Evolutionary conservation across 164 flowering plant genomes (phyloP).

Genomic region (Berberis vulgaris): DNA sequence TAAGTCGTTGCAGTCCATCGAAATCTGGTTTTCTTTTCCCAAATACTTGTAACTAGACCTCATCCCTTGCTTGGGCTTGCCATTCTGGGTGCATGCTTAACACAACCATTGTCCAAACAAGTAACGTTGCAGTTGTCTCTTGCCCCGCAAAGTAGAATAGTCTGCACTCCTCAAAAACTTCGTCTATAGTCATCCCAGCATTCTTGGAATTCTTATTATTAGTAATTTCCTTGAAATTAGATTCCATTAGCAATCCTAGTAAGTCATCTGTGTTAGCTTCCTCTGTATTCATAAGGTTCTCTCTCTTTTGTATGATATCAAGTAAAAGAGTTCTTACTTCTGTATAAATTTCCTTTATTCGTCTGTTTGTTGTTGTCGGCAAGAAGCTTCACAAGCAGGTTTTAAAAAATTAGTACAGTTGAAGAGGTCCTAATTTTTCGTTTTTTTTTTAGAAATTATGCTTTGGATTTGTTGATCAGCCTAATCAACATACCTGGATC

Average conservation of each 20-base stretch:
- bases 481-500: constrained; percentile 23
- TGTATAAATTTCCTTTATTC: constrained; percentile 9
- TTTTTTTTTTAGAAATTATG: no score
- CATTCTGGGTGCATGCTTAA: constrained; percentile 8
- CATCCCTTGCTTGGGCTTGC: constrained; percentile 10
- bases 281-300: constrained; percentile 9
- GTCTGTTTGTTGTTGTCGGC: constrained; percentile 7
- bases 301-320: constrained; percentile 12
- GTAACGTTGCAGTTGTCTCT: constrained; percentile 3
- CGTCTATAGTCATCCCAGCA: constrained; percentile 9
- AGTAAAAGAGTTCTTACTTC: constrained; percentile 2
- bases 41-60: constrained; percentile 10
- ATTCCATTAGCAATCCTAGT: constrained; percentile 16
- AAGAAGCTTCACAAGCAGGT: constrained; percentile 1
- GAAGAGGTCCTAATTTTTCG: neutral
- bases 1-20: constrained; percentile 11
- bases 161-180: constrained; percentile 15
- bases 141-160: constrained; percentile 14
- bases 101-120: constrained; percentile 12
- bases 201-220: constrained; percentile 3
- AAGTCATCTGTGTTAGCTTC: constrained; percentile 7
- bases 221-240: constrained; percentile 9
- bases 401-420: neutral
- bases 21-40: constrained; percentile 9
- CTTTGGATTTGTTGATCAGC: no score